phyloP scores from a whole-genome alignment of 495 filamentous ascomycete species.

The Penicillium lividum region DNA sequence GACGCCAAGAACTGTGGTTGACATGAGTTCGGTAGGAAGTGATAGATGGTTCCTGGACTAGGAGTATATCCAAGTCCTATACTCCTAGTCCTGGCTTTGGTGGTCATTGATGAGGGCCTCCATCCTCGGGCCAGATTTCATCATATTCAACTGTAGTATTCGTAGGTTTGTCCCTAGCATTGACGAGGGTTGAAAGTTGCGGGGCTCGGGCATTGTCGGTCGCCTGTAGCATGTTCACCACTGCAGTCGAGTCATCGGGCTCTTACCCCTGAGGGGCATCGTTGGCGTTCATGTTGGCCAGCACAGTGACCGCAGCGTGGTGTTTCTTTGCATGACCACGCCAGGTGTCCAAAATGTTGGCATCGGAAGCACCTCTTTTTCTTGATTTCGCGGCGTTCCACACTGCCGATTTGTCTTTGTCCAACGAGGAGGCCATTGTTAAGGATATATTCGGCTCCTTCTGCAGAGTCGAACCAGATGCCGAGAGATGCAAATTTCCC shows the following conservation, averaged over 20 bases:
- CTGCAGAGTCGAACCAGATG: conserved; percentile 26
- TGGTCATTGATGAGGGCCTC: too few species aligned
- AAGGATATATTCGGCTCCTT: conserved; percentile 25
- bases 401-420: conserved; percentile 19
- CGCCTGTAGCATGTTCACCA: conserved; percentile 24
- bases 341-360: conserved; percentile 30
- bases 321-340: conserved; percentile 33
- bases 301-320: conserved; percentile 29
- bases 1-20: too few species aligned
- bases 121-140: too few species aligned
- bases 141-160: too few species aligned
- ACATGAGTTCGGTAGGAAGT: too few species aligned
- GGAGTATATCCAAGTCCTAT: too few species aligned
- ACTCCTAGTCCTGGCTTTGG: too few species aligned
- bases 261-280: conserved; percentile 26
- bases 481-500: conserved; percentile 24
- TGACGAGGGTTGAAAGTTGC: too few species aligned
- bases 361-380: conserved; percentile 29
- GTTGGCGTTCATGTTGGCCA: conserved; percentile 21
- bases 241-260: conserved; percentile 24
- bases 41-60: too few species aligned
- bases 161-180: too few species aligned
- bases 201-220: conserved; percentile 20
- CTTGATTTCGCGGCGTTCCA: conserved; percentile 24
- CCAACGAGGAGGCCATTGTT: conserved; percentile 23